A percentile compares a stretch with the other conserved stretches of the same genome.
phyloP scores from a whole-genome alignment of 106 monocot species.

The Dendrobium officinale region DNA sequence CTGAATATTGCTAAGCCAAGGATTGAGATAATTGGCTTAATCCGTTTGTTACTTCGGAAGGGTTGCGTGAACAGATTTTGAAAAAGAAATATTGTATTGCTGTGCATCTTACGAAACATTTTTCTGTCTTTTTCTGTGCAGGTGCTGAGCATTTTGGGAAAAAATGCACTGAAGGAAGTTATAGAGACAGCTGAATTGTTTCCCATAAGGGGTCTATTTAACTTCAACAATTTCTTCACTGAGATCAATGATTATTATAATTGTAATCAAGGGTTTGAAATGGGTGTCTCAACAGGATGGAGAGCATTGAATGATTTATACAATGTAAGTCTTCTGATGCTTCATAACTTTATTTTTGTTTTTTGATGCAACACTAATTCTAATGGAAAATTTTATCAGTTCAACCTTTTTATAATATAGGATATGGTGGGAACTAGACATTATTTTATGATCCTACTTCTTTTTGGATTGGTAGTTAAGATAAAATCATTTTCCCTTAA shows the following conservation, averaged over 20 bases:
- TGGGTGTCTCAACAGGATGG: constrained; percentile 83
- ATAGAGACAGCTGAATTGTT: constrained; percentile 79
- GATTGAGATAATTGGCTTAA: background rate
- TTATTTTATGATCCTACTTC: background rate
- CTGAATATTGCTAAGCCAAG: background rate
- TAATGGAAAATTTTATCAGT: background rate
- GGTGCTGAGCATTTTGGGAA: constrained; percentile 54
- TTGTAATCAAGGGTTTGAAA: constrained; percentile 46
- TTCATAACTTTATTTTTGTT: background rate
- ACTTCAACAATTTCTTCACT: constrained; percentile 60
- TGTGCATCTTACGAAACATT: background rate
- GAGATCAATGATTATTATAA: constrained; percentile 82
- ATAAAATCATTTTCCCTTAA: background rate
- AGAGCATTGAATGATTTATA: constrained; percentile 56
- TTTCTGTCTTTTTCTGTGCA: constrained; percentile 6
- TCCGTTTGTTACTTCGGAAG: background rate
- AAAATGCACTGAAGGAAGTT: constrained; percentile 46
- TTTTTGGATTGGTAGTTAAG: background rate
- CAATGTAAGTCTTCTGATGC: constrained; percentile 36
- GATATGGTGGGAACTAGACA: background rate
- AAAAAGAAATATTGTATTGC: background rate
- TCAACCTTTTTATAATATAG: background rate
- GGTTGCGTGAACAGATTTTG: background rate
- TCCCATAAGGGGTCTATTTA: constrained; percentile 81
- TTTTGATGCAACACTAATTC: background rate